Percentiles rank a stretch among this genome's conserved stretches.
These are phyloP conservation scores for Leccinum subrobustum DNA, from an alignment of 1,284 basidiomycete species.

Conservation along the genomic window DNA sequence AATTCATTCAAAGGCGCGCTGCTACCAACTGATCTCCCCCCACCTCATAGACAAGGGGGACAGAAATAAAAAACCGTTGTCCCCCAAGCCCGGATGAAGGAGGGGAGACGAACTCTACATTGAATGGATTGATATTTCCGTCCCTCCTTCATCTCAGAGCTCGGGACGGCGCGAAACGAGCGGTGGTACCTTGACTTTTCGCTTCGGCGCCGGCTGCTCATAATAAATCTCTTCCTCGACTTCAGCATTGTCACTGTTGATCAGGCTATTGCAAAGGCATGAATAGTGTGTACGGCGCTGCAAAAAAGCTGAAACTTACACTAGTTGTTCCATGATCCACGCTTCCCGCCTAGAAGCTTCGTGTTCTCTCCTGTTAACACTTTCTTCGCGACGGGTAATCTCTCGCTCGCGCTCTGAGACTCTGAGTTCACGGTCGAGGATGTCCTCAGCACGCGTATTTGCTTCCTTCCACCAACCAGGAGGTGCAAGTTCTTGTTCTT, in stretches of 20 bases:
- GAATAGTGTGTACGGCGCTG: slow-evolving; percentile 5
- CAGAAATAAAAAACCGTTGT: slow-evolving; percentile 65
- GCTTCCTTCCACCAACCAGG: slow-evolving; percentile 70
- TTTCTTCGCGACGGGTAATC: slow-evolving; percentile 78
- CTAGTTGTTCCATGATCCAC: slow-evolving; percentile 88
- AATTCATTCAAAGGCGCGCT: slow-evolving; percentile 22
- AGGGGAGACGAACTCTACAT: slow-evolving; percentile 75
- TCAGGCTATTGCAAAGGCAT: slow-evolving; percentile 44
- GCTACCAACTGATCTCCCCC: slow-evolving; percentile 45
- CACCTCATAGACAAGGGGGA: slow-evolving; percentile 66
- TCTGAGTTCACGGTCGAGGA: slow-evolving; percentile 78
- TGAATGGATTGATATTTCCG: slow-evolving; percentile 23
- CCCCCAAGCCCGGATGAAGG: slow-evolving; percentile 87
- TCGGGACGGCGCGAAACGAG: slow-evolving; percentile 78
- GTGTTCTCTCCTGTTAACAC: slow-evolving; percentile 76
- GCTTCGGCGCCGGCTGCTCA: slow-evolving; percentile 63
- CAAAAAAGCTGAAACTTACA: slow-evolving; percentile 48
- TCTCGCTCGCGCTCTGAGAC: slow-evolving; percentile 80
- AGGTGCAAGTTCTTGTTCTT: slow-evolving; percentile 72
- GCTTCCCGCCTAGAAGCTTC: slow-evolving; percentile 79
- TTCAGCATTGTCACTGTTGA: slow-evolving; percentile 63
- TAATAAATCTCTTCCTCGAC: slow-evolving; percentile 80
- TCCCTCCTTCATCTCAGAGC: slow-evolving; percentile 88
- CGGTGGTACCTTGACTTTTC: slow-evolving; percentile 85
- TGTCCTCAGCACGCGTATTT: slow-evolving; percentile 68